Base-by-base conservation (phyloP, 805 yeast genomes). In the Saccharomycopsis fibuligera region DNA sequence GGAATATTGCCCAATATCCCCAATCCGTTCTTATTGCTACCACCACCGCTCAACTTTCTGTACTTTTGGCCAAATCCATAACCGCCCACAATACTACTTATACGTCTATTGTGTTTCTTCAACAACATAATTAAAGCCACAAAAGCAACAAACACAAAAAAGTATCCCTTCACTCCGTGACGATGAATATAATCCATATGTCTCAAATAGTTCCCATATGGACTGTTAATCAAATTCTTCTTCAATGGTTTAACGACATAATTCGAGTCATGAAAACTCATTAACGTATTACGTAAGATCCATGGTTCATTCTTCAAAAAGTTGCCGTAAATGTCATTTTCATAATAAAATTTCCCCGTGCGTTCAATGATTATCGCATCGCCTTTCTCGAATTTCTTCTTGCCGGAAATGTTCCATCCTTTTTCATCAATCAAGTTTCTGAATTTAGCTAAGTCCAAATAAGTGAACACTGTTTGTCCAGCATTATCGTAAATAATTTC, bases 351-450 rank as follows among this genome's bases (percentile, higher is more conserved):
- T 46, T 55, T 67, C 56, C 68, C 71, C 54, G 49, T 54, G 53
- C 62, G 68, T 60, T 66, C 74, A 30, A 82, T 63, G 2, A 85
- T 61, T 1, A 85, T 57, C 0, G 77, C 67, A 59, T 83, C 86
- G 4, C 90, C 91, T 2, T 65, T 59, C 8, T 61, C 51, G 53
- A 66, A 72, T 0, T 57, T 47, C n/a, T 68, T 59, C 27, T 67
- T 59, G 12, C 66, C 64, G 76, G 79, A 73, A 2, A 51, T 53
- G 17, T 51, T 51, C 49, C 54, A 45, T 10, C 51, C 52, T 14
- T 45, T 36, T 35, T 55, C 50, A 41, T 52, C 45, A 27, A 57
- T 58, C 47, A 57, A 51, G 12, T 62, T 55, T 1, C 60, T 57
- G 38, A 66, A 58, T 17, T 68, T 64, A 1, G 70, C 60, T 17